These are phyloP conservation scores for Schizochytrium sp. DNA, from an alignment of 108 stramenopile species.

Conservation along the genomic window DNA sequence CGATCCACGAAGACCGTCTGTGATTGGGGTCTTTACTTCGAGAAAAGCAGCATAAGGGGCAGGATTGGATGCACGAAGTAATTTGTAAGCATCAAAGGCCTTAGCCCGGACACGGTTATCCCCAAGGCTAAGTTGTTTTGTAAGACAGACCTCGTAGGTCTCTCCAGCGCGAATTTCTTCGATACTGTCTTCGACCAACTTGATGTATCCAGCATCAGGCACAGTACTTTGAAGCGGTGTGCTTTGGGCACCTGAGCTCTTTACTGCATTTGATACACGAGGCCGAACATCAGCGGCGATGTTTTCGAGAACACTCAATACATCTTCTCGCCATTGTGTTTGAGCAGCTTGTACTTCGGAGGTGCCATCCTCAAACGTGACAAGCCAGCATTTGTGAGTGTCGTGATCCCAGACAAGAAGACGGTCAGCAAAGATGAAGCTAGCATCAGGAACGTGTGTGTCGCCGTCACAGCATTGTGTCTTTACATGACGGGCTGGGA, in stretches of 20 bases:
- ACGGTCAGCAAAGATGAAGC: conserved; percentile 67
- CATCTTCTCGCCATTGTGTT: not conserved
- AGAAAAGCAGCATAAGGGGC: conserved; percentile 91
- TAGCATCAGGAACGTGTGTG: conserved; percentile 63
- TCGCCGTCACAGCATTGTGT: not conserved
- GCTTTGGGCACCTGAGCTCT: no score
- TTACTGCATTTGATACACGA: not conserved
- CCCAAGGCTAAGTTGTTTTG: conserved; percentile 81
- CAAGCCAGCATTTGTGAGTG: conserved; percentile 50
- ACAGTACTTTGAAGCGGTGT: not conserved
- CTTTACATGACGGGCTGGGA: not conserved
- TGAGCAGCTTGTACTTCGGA: not conserved
- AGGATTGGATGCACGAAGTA: conserved; percentile 84
- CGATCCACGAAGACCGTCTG: not conserved
- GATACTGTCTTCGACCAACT: not conserved
- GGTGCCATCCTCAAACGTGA: not conserved
- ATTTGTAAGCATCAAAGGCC: conserved; percentile 81
- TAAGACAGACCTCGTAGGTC: conserved; percentile 92
- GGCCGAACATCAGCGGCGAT: not conserved
- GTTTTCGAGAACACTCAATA: not conserved
- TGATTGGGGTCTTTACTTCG: conserved; percentile 64
- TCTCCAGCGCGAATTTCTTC: conserved; percentile 83
- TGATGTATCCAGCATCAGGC: not conserved
- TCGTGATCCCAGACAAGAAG: conserved; percentile 68
- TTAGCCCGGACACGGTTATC: conserved; percentile 37